phyloP scores from a whole-genome alignment of 1,284 basidiomycete species.

The Puccinia polysora region DNA sequence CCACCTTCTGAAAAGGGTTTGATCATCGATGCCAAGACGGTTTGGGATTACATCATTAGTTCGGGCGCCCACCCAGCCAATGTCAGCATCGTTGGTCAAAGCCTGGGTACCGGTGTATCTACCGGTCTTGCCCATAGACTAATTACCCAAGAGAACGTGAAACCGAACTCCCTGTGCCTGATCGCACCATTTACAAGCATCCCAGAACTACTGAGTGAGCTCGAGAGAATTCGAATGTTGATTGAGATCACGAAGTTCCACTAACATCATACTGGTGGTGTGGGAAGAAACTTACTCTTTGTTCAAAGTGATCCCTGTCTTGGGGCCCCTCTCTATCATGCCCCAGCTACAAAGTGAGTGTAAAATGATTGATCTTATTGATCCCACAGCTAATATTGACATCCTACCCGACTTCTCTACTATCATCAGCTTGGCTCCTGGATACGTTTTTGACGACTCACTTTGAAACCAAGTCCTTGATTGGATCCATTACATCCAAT shows the following conservation, averaged over 20 bases:
- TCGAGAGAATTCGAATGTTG: not conserved
- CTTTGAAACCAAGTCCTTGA: conserved; percentile 33
- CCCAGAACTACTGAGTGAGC: conserved; percentile 32
- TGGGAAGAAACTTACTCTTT: conserved; percentile 27
- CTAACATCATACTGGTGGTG: not conserved
- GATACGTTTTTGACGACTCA: conserved; percentile 18
- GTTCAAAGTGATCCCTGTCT: conserved; percentile 37
- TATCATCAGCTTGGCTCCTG: conserved; percentile 16
- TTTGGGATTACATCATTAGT: conserved; percentile 23
- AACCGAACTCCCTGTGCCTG: conserved; percentile 22
- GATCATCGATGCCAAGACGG: conserved; percentile 28
- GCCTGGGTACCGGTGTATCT: conserved; percentile 39
- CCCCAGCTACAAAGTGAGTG: conserved; percentile 25
- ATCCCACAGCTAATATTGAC: not conserved
- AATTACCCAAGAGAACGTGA: conserved; percentile 1
- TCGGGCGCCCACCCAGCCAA: conserved; percentile 3
- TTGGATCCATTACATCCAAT: conserved; percentile 5
- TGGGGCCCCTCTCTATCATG: conserved; percentile 28
- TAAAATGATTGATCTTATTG: not conserved
- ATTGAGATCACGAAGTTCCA: not conserved
- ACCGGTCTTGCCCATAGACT: conserved; percentile 28
- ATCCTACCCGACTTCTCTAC: not conserved
- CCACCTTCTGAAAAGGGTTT: conserved; percentile 34
- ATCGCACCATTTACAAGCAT: conserved; percentile 39
- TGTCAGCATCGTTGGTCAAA: conserved; percentile 35